Evolutionary conservation across 352 stramenopile genomes (phyloP).

Genomic region (Thraustotheca clavata): DNA sequence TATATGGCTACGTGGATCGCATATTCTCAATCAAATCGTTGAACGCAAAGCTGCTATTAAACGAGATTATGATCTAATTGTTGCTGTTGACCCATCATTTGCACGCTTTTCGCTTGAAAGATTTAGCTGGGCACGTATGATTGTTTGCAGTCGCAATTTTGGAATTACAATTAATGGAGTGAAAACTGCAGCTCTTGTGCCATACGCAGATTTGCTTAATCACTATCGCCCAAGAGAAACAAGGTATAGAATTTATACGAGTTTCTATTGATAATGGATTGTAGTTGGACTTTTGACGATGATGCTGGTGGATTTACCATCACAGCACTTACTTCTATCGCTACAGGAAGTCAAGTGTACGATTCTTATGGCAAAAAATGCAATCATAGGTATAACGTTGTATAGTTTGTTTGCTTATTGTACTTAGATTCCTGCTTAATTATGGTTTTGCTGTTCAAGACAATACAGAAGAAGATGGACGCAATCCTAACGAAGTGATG

Average conservation of each 20-base stretch:
- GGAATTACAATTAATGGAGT: constrained; percentile 95
- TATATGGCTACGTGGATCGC: constrained; percentile 84
- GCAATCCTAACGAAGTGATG: constrained; percentile 97
- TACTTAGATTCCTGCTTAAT: constrained; percentile 94
- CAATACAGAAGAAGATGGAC: constrained; percentile 96
- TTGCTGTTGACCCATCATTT: constrained; percentile 86
- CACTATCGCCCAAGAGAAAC: constrained; percentile 98
- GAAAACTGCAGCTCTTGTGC: constrained; percentile 96
- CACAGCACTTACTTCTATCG: constrained; percentile 77
- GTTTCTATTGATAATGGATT: background rate
- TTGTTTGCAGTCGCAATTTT: constrained; percentile 98
- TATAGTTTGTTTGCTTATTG: background rate
- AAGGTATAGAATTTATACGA: constrained; percentile 82
- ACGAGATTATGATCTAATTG: constrained; percentile 97
- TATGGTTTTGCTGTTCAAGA: constrained; percentile 99
- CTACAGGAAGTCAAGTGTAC: constrained; percentile 91
- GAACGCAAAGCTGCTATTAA: constrained; percentile 94
- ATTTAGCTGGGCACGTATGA: constrained; percentile 99
- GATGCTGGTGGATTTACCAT: constrained; percentile 82
- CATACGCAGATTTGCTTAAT: constrained; percentile 99
- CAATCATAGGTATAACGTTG: constrained; percentile 83
- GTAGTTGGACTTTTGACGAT: constrained; percentile 82
- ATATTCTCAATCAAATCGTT: constrained; percentile 91
- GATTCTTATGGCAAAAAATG: constrained; percentile 99
- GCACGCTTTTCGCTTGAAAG: constrained; percentile 90